Evolutionary conservation across 768 basidiomycete species (phyloP).

Genomic region (Tricholoma sp.): DNA sequence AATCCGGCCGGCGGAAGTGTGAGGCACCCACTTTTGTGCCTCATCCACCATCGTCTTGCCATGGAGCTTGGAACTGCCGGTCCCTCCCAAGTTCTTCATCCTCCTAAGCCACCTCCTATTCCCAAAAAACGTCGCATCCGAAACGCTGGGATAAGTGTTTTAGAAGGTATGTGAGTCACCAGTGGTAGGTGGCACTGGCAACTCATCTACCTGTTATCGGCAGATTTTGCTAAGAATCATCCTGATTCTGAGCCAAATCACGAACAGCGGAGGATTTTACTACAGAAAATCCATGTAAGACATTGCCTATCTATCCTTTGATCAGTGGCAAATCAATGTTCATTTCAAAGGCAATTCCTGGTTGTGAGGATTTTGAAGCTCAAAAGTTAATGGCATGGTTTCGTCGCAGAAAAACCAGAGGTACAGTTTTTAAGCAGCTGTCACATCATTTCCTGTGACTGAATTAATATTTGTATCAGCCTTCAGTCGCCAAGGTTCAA

Average conservation of each 20-base stretch:
- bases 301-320: not conserved
- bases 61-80: constrained; percentile 8
- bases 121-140: constrained; percentile 6
- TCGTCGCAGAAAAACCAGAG: constrained; percentile 2
- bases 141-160: constrained; percentile 10
- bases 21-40: not conserved
- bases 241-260: constrained; percentile 4
- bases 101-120: constrained; percentile 3
- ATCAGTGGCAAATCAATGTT: not conserved
- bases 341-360: constrained; percentile 8
- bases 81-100: constrained; percentile 2
- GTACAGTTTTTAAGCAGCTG: too few relatives aligned
- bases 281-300: constrained; percentile 11
- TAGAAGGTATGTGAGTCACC: constrained; percentile 15
- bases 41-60: not conserved
- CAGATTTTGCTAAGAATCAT: constrained; percentile 7
- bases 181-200: not conserved
- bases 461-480: not conserved
- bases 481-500: constrained; percentile 7
- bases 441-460: not conserved
- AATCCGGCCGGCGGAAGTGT: not conserved
- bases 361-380: constrained; percentile 6
- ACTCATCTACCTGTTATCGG: not conserved
- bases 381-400: constrained; percentile 10
- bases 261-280: constrained; percentile 8